Conservation (phyloP, 2,329 filamentous ascomycete genomes). For the Diplodia seriata region DNA sequence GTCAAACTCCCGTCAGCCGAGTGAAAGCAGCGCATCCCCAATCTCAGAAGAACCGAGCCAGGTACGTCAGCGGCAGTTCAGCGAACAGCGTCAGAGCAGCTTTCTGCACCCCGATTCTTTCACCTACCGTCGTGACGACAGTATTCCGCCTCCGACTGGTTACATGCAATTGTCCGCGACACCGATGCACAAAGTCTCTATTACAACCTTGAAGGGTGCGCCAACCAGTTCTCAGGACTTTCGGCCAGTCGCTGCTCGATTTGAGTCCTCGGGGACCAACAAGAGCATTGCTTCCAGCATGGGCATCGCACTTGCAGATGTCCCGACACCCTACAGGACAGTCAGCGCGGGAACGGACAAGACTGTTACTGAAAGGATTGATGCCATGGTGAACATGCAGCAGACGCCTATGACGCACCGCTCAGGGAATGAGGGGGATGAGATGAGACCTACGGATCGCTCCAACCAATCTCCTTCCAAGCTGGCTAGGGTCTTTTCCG, state of each 20-base stretch:
- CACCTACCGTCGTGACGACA: background rate
- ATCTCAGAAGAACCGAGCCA: background rate
- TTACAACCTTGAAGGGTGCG: slow-evolving; percentile 6
- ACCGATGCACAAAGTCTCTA: slow-evolving; percentile 15
- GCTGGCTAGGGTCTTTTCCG: slow-evolving; percentile 36
- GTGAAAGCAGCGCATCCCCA: slow-evolving; percentile 11
- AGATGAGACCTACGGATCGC: background rate
- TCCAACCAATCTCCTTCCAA: slow-evolving; percentile 34
- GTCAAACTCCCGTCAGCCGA: slow-evolving; percentile 10
- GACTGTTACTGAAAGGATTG: slow-evolving; percentile 18
- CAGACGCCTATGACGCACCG: slow-evolving; percentile 26
- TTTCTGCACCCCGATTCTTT: slow-evolving; percentile 9
- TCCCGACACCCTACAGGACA: background rate
- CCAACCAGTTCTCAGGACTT: background rate
- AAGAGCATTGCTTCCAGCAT: slow-evolving; percentile 28
- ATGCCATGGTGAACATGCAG: background rate
- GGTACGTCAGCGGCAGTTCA: background rate
- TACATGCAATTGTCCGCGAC: slow-evolving; percentile 2
- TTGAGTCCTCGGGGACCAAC: slow-evolving; percentile 21
- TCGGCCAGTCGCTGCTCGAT: background rate
- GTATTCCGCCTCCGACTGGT: background rate
- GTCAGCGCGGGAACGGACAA: slow-evolving; percentile 8
- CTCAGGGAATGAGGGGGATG: slow-evolving; percentile 28
- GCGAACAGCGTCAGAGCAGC: slow-evolving; percentile 7
- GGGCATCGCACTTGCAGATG: slow-evolving; percentile 12